Evolutionary conservation across 2,329 filamentous ascomycete species (phyloP), one percentile per base, ranked within the genome.

Genomic region (Blastomyces percursus): DNA sequence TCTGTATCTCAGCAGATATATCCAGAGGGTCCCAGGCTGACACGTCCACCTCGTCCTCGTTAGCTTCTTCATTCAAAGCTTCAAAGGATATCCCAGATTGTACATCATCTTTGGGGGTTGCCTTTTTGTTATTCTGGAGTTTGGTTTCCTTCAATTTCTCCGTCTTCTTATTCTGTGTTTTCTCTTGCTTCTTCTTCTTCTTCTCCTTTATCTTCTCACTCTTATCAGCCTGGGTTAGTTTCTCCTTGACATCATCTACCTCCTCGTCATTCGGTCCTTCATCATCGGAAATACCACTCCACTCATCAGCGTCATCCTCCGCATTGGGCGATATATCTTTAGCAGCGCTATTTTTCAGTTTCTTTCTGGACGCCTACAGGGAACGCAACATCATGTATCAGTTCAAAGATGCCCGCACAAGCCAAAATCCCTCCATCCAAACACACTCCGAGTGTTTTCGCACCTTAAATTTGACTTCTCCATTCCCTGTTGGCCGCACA

Each of bases 11-110:
- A 0, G 87, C 80, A 0, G 90, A 93, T 1, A 99, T 79, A 5
- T 86, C 83, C 44, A 99, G 76, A 8, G 82, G 77, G 63, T 84
- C 81, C 94, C 94, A 99, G 35, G 84, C 87, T 16, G 89, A 89
- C 60, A 95, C 82, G 63, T 79, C 77, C 71, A 94, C 87, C 38
- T 84, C 86, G 40, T 84, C 86, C 61, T 84, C 81, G 14, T 86
- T 74, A 68, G 71, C 73, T 11, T 73, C 72, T 27, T 76, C 72
- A 16, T 75, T 69, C 2, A 78, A 70, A 3, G 73, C 70, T 8
- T 71, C 69, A 62, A 77, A 77, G 3, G 75, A 75, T 50, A 76
- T 68, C 6, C 68, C 70, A 8, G 69, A 14, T 61, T 75, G 71
- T 44, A 74, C 67, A 50, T 67, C 68, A 19, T 62, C 57, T 11